Evolutionary conservation across 768 basidiomycete species (phyloP), one percentile per base, ranked within the genome.

Genomic region (Neoboletus brunneissimus): DNA sequence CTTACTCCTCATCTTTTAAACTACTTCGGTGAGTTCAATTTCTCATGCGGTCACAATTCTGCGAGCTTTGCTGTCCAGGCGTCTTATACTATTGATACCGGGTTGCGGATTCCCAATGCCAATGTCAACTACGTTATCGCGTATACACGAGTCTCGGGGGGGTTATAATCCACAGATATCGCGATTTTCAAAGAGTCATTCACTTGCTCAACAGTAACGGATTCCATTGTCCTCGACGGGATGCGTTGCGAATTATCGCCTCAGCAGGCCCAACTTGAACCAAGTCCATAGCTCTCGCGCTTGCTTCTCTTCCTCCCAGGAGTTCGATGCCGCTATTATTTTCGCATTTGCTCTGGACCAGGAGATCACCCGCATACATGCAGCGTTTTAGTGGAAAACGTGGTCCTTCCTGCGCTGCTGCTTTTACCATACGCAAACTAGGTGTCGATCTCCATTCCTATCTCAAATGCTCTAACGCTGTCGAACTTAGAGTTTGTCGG

Each of bases 1-100:
- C 40, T 42, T 47, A 52, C 37, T 31, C 48, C 55, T 38, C 55
- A 42, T 48, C 63, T 51, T 48, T 64, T 38, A 9, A 44, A 57
- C 47, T 37, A 38, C 52, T 55, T 53, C 35, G 47, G 53, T 41
- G 53, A 29, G 51, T 58, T 65, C 60, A 55, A 46, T 53, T 51
- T 55, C 53, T 55, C 27, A 47, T 47, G 50, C 51, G 34, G 52
- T 52, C 47, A 46, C 34, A 46, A 48, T 18, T 50, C 40, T 55
- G 22, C 54, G n/a, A 60, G 48, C 37, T 48, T 52, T 44, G 44
- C 35, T 49, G 40, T 51, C 41, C 40, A 41, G 46, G 41, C n/a
- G 51, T 35, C 42, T 35, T 42, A 44, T 42, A 20, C 22, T 51
- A 58, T 65, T 53, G 64, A 37, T 38, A 48, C 60, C 63, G 55